These are phyloP conservation scores for Hygrophila difformis DNA, from an alignment of 257 asterid genomes.

Conservation along the genomic window DNA sequence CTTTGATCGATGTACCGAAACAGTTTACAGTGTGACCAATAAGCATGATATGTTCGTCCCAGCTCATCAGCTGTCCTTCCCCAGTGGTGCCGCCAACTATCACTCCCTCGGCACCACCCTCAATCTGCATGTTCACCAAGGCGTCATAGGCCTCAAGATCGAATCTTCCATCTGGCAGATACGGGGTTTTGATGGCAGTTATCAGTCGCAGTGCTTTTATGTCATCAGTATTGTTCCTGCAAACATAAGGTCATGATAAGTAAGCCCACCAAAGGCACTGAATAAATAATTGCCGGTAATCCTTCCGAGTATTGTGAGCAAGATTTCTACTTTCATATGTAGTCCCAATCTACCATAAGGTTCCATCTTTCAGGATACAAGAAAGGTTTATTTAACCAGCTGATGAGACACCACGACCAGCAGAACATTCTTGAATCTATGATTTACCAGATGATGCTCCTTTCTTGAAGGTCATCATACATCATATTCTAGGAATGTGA, in stretches of 20 bases:
- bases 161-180: conserved; percentile 91
- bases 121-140: conserved; percentile 75
- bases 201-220: conserved; percentile 71
- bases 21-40: conserved; percentile 94
- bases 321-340: too few species aligned
- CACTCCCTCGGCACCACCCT: conserved; percentile 80
- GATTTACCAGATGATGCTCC: conserved; percentile 2
- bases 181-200: conserved; percentile 91
- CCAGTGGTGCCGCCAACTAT: conserved; percentile 96
- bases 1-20: conserved; percentile 74
- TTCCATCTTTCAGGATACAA: too few species aligned
- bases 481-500: neutral
- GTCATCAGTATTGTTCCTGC: conserved; percentile 78
- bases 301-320: too few species aligned
- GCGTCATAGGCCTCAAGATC: conserved; percentile 86
- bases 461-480: neutral
- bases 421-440: too few species aligned
- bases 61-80: conserved; percentile 91
- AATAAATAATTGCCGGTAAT: conserved; percentile 17
- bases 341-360: too few species aligned
- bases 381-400: too few species aligned
- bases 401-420: too few species aligned
- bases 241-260: conserved; percentile 22
- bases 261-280: conserved; percentile 23
- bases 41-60: conserved; percentile 97